phyloP scores from a whole-genome alignment of 1,139 yeast genomes.

The Lodderomyces jiufengensis region DNA sequence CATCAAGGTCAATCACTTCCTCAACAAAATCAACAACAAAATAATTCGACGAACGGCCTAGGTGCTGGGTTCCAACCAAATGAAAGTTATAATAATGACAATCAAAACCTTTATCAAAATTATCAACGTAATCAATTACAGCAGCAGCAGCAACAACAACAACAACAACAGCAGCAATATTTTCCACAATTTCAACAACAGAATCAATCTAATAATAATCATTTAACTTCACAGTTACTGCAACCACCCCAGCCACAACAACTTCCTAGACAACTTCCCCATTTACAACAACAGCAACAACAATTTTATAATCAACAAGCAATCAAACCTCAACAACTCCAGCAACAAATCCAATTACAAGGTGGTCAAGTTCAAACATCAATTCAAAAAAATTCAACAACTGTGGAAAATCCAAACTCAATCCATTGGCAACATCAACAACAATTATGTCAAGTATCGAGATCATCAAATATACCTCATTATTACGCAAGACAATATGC shows the following conservation, averaged over 20 bases:
- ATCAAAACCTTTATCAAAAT: slow-evolving; percentile 33
- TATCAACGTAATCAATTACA: slow-evolving; percentile 29
- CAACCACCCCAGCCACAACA: slow-evolving; percentile 22
- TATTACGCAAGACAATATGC: slow-evolving; percentile 93
- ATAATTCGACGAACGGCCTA: slow-evolving; percentile 14
- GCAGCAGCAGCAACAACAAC: slow-evolving; percentile 17
- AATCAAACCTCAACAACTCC: slow-evolving; percentile 7
- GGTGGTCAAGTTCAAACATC: slow-evolving; percentile 23
- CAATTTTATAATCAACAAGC: slow-evolving; percentile 16
- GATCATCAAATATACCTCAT: slow-evolving; percentile 74
- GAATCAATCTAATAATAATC: slow-evolving; percentile 7
- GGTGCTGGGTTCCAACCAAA: slow-evolving; percentile 23
- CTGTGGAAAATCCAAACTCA: slow-evolving; percentile 50
- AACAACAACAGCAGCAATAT: slow-evolving; percentile 21
- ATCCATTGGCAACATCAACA: slow-evolving; percentile 85
- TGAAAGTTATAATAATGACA: slow-evolving; percentile 25
- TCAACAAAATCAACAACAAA: slow-evolving; percentile 21
- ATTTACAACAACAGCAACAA: slow-evolving; percentile 21
- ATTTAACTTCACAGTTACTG: slow-evolving; percentile 24
- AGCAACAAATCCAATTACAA: slow-evolving; percentile 19
- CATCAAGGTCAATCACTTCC: slow-evolving; percentile 34
- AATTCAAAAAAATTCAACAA: slow-evolving; percentile 27
- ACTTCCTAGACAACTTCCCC: slow-evolving; percentile 20
- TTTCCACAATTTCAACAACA: slow-evolving; percentile 25
- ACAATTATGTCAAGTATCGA: slow-evolving; percentile 73